Conservation (phyloP, 768 basidiomycete species). For the Tricholoma saponaceum region DNA sequence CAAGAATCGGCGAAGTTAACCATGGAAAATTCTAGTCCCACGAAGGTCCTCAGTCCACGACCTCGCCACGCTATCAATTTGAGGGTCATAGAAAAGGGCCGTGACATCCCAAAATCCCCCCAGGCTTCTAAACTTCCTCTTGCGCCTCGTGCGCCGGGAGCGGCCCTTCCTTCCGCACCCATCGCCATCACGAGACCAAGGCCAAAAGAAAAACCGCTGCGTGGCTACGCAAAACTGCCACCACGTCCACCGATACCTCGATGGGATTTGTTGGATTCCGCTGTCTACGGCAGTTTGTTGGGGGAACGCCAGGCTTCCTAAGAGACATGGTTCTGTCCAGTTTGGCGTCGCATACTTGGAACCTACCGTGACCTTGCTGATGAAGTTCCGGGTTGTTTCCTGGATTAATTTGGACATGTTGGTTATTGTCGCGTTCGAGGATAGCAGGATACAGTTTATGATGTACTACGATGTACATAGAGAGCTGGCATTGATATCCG, state of each 20-base stretch:
- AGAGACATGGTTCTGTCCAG: no score
- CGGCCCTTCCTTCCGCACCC: conserved; percentile 11
- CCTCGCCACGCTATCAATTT: conserved; percentile 1
- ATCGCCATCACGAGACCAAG: conserved; percentile 12
- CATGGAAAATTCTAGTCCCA: neutral
- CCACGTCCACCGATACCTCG: conserved; percentile 21
- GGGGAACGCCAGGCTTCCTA: neutral
- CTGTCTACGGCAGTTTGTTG: neutral
- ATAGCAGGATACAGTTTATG: no score
- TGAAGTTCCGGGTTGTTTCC: no score
- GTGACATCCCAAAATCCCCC: neutral
- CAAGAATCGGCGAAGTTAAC: conserved; percentile 9
- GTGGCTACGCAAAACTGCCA: conserved; percentile 20
- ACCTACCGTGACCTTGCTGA: neutral
- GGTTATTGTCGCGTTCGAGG: neutral
- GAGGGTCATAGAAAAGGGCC: conserved; percentile 3
- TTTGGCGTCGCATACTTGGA: neutral
- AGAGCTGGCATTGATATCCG: neutral
- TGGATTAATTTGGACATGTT: no score
- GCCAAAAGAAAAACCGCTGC: conserved; percentile 17
- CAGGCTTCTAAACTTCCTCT: neutral
- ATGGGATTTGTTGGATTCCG: conserved; percentile 18
- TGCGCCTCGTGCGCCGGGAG: neutral
- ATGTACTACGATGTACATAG: no score
- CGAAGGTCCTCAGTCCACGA: conserved; percentile 1